Evolutionary conservation across 2,329 filamentous ascomycete genomes (phyloP).

Genomic region (Aureobasidium sp.): DNA sequence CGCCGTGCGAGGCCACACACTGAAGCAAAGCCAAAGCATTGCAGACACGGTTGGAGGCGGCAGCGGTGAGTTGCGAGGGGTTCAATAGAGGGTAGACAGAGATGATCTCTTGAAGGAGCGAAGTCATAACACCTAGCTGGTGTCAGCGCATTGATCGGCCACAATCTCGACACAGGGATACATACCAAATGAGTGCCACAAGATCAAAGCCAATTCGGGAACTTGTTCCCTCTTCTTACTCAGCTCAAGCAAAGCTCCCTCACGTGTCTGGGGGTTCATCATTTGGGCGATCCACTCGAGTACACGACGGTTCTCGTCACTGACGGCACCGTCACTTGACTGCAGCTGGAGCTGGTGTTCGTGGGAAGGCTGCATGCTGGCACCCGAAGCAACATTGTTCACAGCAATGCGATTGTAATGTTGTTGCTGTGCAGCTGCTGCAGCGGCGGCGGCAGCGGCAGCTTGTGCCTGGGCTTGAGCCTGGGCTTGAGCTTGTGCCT

Average conservation of each 20-base stretch:
- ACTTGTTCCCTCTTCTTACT: constrained; percentile 99
- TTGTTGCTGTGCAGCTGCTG: constrained; percentile 36
- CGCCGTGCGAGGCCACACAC: constrained; percentile 95
- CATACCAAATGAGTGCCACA: constrained; percentile 98
- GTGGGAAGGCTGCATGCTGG: constrained; percentile 7
- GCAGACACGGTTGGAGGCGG: constrained; percentile 95
- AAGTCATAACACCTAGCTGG: constrained; percentile 88
- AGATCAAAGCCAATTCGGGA: constrained; percentile 86
- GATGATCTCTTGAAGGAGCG: constrained; percentile 94
- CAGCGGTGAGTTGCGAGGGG: constrained; percentile 91
- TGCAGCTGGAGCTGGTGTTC: constrained; percentile 13
- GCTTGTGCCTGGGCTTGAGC: constrained; percentile 27
- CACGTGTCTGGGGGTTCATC: constrained; percentile 77
- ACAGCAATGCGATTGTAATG: constrained; percentile 33
- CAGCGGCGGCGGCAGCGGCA: constrained; percentile 46
- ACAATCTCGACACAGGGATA: constrained; percentile 17
- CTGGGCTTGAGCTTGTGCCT: constrained; percentile 32
- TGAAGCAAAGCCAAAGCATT: constrained; percentile 93
- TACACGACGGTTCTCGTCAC: constrained; percentile 85
- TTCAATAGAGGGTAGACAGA: constrained; percentile 96
- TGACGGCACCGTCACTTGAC: constrained; percentile 23
- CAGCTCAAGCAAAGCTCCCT: constrained; percentile 85
- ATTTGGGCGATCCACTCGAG: constrained; percentile 88
- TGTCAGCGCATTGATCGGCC: background rate
- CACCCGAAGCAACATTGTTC: constrained; percentile 21